phyloP scores from a whole-genome alignment of 1,139 yeast genomes.

The Magnusiomyces paraingens region DNA sequence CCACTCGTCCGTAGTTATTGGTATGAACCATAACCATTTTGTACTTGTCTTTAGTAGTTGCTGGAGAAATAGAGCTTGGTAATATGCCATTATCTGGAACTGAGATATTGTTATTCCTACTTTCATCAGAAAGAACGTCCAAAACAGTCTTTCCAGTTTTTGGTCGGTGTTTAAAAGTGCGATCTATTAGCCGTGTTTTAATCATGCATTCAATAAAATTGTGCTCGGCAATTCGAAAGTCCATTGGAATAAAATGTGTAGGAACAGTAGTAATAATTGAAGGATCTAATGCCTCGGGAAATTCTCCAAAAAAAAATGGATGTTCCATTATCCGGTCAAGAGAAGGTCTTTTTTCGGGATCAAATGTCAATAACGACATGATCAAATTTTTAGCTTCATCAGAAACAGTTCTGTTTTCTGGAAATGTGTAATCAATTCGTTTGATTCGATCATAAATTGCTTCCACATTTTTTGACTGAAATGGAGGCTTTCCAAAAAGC shows the following conservation, averaged over 20 bases:
- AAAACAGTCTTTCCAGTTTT: no score
- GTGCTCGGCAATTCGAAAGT: constrained; percentile 56
- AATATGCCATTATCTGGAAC: constrained; percentile 5
- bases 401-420: constrained; percentile 64
- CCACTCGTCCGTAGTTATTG: neutral
- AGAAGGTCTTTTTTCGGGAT: constrained; percentile 77
- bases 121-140: constrained; percentile 3
- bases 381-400: constrained; percentile 68
- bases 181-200: constrained; percentile 1
- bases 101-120: constrained; percentile 1
- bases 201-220: constrained; percentile 47
- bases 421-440: constrained; percentile 73
- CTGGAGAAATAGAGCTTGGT: constrained; percentile 88
- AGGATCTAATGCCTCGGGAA: constrained; percentile 56
- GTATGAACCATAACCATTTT: constrained; percentile 43
- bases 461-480: constrained; percentile 92
- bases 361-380: constrained; percentile 61
- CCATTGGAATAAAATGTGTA: constrained; percentile 43
- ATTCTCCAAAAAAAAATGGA: constrained; percentile 67
- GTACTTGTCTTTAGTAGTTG: constrained; percentile 82
- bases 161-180: neutral
- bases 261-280: constrained; percentile 60
- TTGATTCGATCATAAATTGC: constrained; percentile 88
- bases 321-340: constrained; percentile 73
- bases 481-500: constrained; percentile 90